phyloP scores from a whole-genome alignment of 768 basidiomycete genomes.

The Dacryopinax spathularia region DNA sequence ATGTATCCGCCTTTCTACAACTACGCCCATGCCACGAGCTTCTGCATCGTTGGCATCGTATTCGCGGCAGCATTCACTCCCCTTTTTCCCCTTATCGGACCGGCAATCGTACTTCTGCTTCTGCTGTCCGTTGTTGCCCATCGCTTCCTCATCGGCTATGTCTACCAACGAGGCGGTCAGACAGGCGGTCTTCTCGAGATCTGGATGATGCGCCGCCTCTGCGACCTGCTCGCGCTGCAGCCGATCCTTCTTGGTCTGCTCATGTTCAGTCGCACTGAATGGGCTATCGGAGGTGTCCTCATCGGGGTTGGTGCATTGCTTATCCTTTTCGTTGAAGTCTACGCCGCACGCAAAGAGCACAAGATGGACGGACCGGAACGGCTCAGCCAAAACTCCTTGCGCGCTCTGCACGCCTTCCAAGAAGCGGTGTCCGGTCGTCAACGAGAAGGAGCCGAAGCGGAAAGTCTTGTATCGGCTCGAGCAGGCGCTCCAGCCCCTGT shows the following conservation, averaged over 20 bases:
- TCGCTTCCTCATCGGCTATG: constrained; percentile 64
- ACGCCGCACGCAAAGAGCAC: constrained; percentile 37
- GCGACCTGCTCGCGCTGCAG: constrained; percentile 54
- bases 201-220: constrained; percentile 61
- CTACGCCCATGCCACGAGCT: constrained; percentile 50
- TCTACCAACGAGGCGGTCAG: constrained; percentile 52
- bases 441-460: constrained; percentile 30
- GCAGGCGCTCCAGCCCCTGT: constrained; percentile 14
- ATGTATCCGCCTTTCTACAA: constrained; percentile 60
- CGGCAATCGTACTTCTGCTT: constrained; percentile 51
- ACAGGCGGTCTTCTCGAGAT: constrained; percentile 62
- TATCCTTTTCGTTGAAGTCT: constrained; percentile 46
- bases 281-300: constrained; percentile 57
- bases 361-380: constrained; percentile 32
- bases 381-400: constrained; percentile 41
- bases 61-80: constrained; percentile 61
- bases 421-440: constrained; percentile 29
- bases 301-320: constrained; percentile 41
- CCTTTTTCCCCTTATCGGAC: constrained; percentile 63
- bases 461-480: constrained; percentile 20
- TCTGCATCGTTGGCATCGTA: constrained; percentile 51
- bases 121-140: constrained; percentile 60
- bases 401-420: constrained; percentile 44
- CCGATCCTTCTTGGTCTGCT: constrained; percentile 64
- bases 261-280: constrained; percentile 48